A percentile compares a stretch with the other conserved stretches of the same genome.
Evolutionary conservation across 208 protist species (phyloP).

Genomic region (Acanthamoeba castellanii): DNA sequence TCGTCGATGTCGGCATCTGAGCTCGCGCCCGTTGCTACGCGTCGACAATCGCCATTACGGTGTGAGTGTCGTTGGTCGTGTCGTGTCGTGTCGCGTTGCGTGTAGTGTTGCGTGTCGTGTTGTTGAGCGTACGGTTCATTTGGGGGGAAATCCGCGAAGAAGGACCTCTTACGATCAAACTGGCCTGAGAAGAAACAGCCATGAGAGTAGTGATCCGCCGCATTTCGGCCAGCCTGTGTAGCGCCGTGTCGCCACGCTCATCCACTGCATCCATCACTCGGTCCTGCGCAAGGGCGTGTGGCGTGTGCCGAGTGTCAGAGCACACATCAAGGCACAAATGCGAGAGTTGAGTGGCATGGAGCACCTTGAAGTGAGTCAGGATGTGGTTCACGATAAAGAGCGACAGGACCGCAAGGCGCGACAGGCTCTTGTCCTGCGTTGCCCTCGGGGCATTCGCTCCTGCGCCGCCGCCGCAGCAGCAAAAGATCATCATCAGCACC

Average conservation of each 20-base stretch:
- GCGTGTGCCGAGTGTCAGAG: not conserved
- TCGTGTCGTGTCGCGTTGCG: too few species aligned
- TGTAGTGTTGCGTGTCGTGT: too few species aligned
- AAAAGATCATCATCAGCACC: not conserved
- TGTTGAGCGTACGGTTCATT: too few species aligned
- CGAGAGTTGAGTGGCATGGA: not conserved
- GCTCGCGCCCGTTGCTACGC: too few species aligned
- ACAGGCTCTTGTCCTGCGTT: not conserved
- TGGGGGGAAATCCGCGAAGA: too few species aligned
- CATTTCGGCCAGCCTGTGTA: not conserved
- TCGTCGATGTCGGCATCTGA: too few species aligned
- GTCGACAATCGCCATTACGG: too few species aligned
- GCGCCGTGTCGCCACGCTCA: constrained; percentile 6
- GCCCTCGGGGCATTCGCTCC: not conserved
- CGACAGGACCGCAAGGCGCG: not conserved
- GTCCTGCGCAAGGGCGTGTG: not conserved
- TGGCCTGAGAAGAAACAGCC: too few species aligned
- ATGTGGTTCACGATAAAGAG: constrained; percentile 17
- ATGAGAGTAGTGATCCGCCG: not conserved
- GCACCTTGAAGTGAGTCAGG: not conserved
- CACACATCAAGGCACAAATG: not conserved
- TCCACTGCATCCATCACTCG: not conserved
- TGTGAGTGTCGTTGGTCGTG: too few species aligned
- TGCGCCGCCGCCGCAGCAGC: too few species aligned
- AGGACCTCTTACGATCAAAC: too few species aligned